Percentiles rank a stretch among this genome's conserved stretches.
These are phyloP conservation scores for Paraglomus brasilianum DNA, from an alignment of 192 early-diverging fungal genomes.

Conservation along the genomic window DNA sequence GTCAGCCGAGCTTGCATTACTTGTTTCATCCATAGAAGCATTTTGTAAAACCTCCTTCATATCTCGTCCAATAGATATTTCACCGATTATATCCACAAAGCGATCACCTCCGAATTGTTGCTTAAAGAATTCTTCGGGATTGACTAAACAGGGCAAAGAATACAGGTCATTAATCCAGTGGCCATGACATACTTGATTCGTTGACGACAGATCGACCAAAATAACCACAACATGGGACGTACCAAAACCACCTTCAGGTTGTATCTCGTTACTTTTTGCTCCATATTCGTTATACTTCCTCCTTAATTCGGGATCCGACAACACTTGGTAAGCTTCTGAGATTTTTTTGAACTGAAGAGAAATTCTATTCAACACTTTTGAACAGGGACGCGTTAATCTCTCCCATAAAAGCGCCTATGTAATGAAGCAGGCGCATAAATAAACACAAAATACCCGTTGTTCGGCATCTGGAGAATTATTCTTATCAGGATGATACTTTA, in stretches of 20 bases:
- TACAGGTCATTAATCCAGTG: not conserved
- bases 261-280: slow-evolving; percentile 47
- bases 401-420: not conserved
- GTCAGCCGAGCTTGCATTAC: slow-evolving; percentile 32
- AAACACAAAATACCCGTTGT: slow-evolving; percentile 51
- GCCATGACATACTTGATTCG: not conserved
- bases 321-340: slow-evolving; percentile 95
- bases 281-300: slow-evolving; percentile 88
- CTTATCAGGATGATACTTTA: slow-evolving; percentile 94
- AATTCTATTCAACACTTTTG: not conserved
- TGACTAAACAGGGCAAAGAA: slow-evolving; percentile 54
- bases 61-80: slow-evolving; percentile 93
- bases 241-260: slow-evolving; percentile 67
- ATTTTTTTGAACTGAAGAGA: slow-evolving; percentile 81
- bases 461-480: slow-evolving; percentile 66
- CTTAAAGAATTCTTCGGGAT: slow-evolving; percentile 94
- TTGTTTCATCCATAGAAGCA: slow-evolving; percentile 57
- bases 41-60: slow-evolving; percentile 80
- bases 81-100: slow-evolving; percentile 97
- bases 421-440: not conserved
- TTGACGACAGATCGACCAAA: not conserved
- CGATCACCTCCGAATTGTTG: slow-evolving; percentile 97
- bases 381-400: not conserved
- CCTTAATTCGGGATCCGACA: slow-evolving; percentile 88
- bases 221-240: slow-evolving; percentile 15